These are phyloP conservation scores for Aspergillus fructus DNA, from an alignment of 2,329 filamentous ascomycete species.

Conservation along the genomic window DNA sequence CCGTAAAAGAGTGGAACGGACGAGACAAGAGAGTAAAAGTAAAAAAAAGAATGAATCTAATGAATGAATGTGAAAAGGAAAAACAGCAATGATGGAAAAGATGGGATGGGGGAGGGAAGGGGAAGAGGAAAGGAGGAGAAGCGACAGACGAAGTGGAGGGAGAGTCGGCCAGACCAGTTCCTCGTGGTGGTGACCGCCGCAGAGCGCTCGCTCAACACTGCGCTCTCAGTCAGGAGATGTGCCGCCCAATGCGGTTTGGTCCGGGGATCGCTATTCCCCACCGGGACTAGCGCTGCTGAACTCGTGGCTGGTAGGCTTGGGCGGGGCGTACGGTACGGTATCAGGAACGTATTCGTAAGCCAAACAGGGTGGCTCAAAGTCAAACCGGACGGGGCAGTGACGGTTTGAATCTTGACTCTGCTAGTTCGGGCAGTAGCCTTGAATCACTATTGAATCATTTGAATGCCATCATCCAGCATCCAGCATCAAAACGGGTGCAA, in stretches of 20 bases:
- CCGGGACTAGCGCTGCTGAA: not conserved
- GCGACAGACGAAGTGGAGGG: not conserved
- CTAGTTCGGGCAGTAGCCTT: not conserved
- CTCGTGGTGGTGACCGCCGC: not conserved
- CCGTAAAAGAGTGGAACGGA: conserved; percentile 56
- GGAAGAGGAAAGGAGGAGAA: conserved; percentile 13
- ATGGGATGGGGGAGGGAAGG: conserved; percentile 22
- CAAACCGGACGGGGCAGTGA: not conserved
- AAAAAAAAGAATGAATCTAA: conserved; percentile 33
- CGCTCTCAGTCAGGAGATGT: not conserved
- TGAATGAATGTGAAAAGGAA: conserved; percentile 23
- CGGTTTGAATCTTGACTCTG: no score
- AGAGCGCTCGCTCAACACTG: no score
- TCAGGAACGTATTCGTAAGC: not conserved
- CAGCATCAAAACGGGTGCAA: no score
- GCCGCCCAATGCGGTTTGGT: conserved; percentile 11
- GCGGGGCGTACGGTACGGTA: not conserved
- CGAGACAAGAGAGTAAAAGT: conserved; percentile 36
- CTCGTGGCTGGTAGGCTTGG: not conserved
- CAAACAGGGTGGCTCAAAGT: not conserved
- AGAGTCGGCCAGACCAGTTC: conserved; percentile 1
- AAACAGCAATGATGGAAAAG: conserved; percentile 25
- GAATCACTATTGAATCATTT: not conserved
- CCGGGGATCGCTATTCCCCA: not conserved
- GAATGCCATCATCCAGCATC: no score